Conservation (phyloP, 441 rosid species). For the Pelargonium fulgidum region DNA sequence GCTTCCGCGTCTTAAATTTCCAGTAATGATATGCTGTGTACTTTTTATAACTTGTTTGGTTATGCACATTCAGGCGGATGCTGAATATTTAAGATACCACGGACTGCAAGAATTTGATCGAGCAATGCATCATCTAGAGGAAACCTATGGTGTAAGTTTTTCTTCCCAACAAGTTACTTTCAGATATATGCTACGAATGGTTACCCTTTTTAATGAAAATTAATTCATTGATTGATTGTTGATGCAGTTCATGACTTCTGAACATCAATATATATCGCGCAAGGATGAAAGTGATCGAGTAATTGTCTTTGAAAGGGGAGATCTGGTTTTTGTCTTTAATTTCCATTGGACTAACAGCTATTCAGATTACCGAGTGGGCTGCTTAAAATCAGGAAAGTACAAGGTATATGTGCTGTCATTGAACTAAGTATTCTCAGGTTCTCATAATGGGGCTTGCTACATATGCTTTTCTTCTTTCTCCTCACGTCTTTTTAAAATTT, state of each 20-base stretch:
- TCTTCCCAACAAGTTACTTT: background rate
- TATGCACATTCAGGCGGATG: conserved; percentile 55
- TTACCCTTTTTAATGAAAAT: conserved; percentile 1
- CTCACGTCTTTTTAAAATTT: too few relatives aligned
- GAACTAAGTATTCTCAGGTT: too few relatives aligned
- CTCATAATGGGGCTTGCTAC: too few relatives aligned
- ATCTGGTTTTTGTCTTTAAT: conserved; percentile 82
- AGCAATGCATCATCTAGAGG: conserved; percentile 93
- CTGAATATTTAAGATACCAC: conserved; percentile 62
- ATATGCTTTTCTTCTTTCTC: too few relatives aligned
- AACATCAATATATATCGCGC: conserved; percentile 80
- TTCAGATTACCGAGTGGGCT: conserved; percentile 77
- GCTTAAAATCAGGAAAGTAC: conserved; percentile 83
- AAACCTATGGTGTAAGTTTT: conserved; percentile 60
- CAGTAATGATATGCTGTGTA: too few relatives aligned
- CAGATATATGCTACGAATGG: background rate
- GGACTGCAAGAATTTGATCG: conserved; percentile 95
- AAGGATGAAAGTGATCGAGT: conserved; percentile 79
- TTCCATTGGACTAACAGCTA: conserved; percentile 91
- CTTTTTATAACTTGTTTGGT: background rate
- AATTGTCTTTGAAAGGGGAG: conserved; percentile 76
- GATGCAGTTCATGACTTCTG: conserved; percentile 88
- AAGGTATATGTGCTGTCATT: too few relatives aligned
- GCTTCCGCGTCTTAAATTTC: background rate
- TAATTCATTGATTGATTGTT: conserved; percentile 15